A percentile compares a stretch with the other conserved stretches of the same genome.
These are phyloP conservation scores for Aspergillus fumigatiaffinis DNA, from an alignment of 2,329 filamentous ascomycete species.

Conservation along the genomic window DNA sequence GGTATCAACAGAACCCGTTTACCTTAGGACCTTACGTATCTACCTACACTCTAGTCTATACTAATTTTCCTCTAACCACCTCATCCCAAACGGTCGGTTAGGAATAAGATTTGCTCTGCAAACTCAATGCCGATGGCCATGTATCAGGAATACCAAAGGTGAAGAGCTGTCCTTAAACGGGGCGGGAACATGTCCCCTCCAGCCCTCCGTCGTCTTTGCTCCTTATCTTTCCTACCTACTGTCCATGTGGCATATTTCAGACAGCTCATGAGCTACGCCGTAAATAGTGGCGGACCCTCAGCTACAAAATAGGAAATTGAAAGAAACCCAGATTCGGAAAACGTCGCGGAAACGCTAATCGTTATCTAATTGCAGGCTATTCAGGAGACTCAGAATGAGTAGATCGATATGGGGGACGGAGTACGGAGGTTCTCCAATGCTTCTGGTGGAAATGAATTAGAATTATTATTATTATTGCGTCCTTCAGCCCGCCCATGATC, in stretches of 20 bases:
- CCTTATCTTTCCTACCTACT: background rate
- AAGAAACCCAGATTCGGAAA: background rate
- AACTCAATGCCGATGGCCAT: background rate
- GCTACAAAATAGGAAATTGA: constrained; percentile 7
- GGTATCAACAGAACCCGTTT: constrained; percentile 12
- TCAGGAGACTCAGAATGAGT: background rate
- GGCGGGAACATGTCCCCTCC: background rate
- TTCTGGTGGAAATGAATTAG: background rate
- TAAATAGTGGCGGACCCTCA: constrained; percentile 8
- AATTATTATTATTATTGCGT: background rate
- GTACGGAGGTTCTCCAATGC: background rate
- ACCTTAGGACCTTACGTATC: background rate
- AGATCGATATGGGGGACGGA: background rate
- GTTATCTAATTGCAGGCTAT: background rate
- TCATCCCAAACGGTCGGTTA: background rate
- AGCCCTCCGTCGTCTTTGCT: background rate
- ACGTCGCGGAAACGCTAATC: background rate
- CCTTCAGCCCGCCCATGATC: constrained; percentile 1
- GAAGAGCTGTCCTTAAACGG: background rate
- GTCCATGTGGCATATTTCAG: constrained; percentile 11
- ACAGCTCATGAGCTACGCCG: constrained; percentile 1
- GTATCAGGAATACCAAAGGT: background rate
- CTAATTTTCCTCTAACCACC: too few species aligned
- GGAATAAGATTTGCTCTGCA: background rate
- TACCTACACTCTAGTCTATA: background rate